Base-by-base conservation (phyloP, 768 basidiomycete genomes). In the Mycena leptocephala region DNA sequence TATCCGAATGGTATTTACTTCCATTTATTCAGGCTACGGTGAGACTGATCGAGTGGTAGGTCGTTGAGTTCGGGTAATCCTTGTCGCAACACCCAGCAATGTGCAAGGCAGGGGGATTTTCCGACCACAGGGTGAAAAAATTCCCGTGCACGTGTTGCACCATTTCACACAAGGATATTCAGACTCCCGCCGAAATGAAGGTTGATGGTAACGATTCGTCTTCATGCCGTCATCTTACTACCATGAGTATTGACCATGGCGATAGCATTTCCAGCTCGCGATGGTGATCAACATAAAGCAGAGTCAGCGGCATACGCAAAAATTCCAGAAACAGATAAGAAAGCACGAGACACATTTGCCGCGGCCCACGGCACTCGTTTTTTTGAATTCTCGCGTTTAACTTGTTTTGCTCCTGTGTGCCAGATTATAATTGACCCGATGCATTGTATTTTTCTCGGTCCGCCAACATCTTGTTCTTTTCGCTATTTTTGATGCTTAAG, bases 381-480 rank as follows among this genome's bases (percentile, higher is more conserved):
- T 66, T 70, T 69, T 16, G 78, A 83, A n/a, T 56, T 83, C 3
- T 64, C 70, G 22, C 70, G 76, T 13, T 75, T 84, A 1, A 72
- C 81, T 0, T 84, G 83, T 61, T 83, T 83, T 26, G 72, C 83
- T 62, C 58, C 78, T 0, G 32, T 79, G 7, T 58, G 67, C 4
- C 80, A 80, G 67, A 77, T 79, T 8, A 69, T 83, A 7, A 75
- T 82, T 28, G 83, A 83, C 62, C 83, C 81, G 0, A 83, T 84
- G 83, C 81, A 84, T 53, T 51, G 48, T 51, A 51, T 51, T 14
- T 51, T 51, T 51, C 18, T 51, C 2, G 48, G 48, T 51, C 18
- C 8, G 48, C n/a, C n/a, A 20, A 51, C n/a, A n/a, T n/a, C n/a
- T n/a, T n/a, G n/a, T n/a, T n/a, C n/a, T n/a, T n/a, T n/a, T n/a